Percentiles rank a stretch among this genome's conserved stretches.
These are phyloP conservation scores for Exophiala sp. DNA, from an alignment of 2,329 filamentous ascomycete genomes.

Conservation along the genomic window DNA sequence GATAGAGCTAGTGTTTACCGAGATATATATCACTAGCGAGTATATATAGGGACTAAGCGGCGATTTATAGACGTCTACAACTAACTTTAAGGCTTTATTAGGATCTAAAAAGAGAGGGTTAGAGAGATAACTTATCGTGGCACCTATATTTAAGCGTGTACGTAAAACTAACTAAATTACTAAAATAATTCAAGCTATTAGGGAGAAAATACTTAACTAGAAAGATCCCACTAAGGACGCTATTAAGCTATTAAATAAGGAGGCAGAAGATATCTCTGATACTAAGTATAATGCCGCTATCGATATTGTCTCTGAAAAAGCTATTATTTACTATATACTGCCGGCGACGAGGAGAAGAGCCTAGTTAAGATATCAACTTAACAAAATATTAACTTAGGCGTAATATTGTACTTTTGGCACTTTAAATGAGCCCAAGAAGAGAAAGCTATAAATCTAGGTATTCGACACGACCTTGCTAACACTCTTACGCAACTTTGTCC, in stretches of 20 bases:
- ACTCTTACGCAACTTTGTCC: background rate
- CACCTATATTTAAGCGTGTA: background rate
- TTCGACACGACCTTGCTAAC: background rate
- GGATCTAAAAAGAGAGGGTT: background rate
- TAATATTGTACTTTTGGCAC: background rate
- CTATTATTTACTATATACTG: background rate
- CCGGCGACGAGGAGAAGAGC: background rate
- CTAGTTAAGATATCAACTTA: background rate
- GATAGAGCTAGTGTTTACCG: background rate
- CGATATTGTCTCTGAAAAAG: background rate
- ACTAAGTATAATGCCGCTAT: background rate
- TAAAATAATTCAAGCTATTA: background rate
- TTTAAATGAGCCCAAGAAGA: background rate
- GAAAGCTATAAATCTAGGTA: background rate
- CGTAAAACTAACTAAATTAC: background rate
- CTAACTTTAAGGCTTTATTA: background rate
- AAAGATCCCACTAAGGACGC: no score
- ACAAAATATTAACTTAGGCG: background rate
- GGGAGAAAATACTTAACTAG: no score
- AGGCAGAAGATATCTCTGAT: background rate
- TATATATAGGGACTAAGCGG: background rate
- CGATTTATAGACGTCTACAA: no score
- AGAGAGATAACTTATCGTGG: background rate
- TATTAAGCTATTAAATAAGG: background rate
- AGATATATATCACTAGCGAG: background rate